Base-by-base conservation (phyloP, 2,329 filamentous ascomycete genomes). In the Fusarium irregulare region DNA sequence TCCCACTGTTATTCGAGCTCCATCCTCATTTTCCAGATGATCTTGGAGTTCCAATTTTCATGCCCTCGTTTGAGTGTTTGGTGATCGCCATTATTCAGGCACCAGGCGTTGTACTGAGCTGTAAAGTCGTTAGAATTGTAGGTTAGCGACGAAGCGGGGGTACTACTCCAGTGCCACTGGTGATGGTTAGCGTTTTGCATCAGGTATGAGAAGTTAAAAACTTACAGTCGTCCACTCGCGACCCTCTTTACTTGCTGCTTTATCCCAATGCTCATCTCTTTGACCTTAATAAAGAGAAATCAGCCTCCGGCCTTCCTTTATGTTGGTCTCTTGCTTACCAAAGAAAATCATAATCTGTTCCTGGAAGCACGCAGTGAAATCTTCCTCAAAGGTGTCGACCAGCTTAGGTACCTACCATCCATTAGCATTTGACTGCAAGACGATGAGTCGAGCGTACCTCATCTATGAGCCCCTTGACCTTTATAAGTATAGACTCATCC, bases 81-180 rank as follows among this genome's bases (percentile, higher is more conserved):
- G 44, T 79, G 72, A 14, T 75, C 45, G 3, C 77, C 77, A 12
- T 77, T 73, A 25, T 75, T 72, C 0, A 56, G 42, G 45, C 77
- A 78, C 77, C 76, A 78, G 4, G 76, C 75, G 18, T 77, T 73
- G 60, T 77, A 78, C 51, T 78, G 76, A 30, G 45, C 75, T 77
- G 30, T 28, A 9, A 21, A 32, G 21, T 25, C 10, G 53, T 68
- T 53, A 72, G 60, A 18, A 53, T 7, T 6, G 20, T 10, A 20
- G 6, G 6, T 9, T 12, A 3, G 4, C 7, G 8, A 27, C 5
- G 2, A 6, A 6, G 3, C 4, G 18, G 27, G 13, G 16, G 10
- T 47, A 6, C 45, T 71, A 76, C 68, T 68, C 63, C 60, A 69
- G 34, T 72, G 72, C 73, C 73, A 75, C 72, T 75, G 7, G n/a